phyloP scores from a whole-genome alignment of 2,329 filamentous ascomycete species.

The Zarea fungicola region DNA sequence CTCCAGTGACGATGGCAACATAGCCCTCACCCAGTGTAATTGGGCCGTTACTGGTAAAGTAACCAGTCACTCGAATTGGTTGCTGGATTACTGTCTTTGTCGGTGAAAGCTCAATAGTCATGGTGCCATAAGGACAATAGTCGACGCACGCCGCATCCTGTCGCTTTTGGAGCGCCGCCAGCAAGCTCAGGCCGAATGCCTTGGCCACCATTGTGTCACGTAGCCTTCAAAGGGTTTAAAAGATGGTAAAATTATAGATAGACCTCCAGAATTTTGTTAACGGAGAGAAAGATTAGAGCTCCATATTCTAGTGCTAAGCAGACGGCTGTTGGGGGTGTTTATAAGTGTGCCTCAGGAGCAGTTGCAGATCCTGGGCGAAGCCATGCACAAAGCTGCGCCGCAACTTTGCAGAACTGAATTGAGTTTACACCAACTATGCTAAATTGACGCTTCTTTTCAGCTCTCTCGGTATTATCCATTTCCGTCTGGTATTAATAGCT shows the following conservation, averaged over 20 bases:
- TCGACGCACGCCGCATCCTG: not conserved
- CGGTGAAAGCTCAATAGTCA: not conserved
- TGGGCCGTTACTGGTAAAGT: constrained; percentile 5
- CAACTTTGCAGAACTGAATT: not conserved
- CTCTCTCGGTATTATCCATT: not conserved
- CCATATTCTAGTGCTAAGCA: not conserved
- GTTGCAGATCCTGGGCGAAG: not conserved
- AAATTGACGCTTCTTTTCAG: not conserved
- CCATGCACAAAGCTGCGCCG: no score
- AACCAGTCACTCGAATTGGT: constrained; percentile 6
- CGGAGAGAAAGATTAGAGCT: not conserved
- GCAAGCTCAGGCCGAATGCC: constrained; percentile 2
- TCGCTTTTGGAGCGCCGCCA: constrained; percentile 1
- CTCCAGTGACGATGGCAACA: constrained; percentile 1
- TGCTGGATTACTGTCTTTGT: not conserved
- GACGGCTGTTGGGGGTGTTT: not conserved
- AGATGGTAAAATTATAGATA: not conserved
- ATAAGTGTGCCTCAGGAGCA: not conserved
- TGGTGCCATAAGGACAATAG: constrained; percentile 4
- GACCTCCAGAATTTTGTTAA: not conserved
- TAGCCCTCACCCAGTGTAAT: not conserved
- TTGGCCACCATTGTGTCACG: constrained; percentile 1
- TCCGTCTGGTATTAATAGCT: not conserved
- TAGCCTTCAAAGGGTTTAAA: no score
- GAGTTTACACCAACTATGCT: not conserved